Conservation (phyloP, 495 filamentous ascomycete genomes). For the Penicillium macrosclerotiorum region DNA sequence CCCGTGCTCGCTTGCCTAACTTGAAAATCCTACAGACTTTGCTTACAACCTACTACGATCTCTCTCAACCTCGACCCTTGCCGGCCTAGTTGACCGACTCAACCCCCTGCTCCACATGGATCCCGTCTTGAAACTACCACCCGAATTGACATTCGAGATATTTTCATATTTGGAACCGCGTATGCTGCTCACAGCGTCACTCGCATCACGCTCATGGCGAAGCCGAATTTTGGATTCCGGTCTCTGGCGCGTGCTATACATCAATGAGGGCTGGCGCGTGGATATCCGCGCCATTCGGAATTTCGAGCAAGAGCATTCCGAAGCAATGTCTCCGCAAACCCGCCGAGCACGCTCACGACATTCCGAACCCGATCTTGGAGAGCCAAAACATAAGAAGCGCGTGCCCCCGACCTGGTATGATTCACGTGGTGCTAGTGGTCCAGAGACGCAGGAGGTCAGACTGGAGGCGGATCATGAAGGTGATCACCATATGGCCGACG, state of each 20-base stretch:
- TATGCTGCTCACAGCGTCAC: slow-evolving; percentile 73
- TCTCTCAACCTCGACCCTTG: slow-evolving; percentile 71
- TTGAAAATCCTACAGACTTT: slow-evolving; percentile 42
- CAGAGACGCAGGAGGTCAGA: slow-evolving; percentile 1
- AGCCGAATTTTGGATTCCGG: slow-evolving; percentile 75
- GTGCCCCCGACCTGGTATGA: slow-evolving; percentile 43
- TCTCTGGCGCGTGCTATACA: slow-evolving; percentile 81
- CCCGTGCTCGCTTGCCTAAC: slow-evolving; percentile 9
- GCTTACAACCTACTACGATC: slow-evolving; percentile 61
- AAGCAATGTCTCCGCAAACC: slow-evolving; percentile 38
- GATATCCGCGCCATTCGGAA: slow-evolving; percentile 60
- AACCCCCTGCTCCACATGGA: slow-evolving; percentile 86
- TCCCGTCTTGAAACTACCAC: slow-evolving; percentile 78
- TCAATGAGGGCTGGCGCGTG: slow-evolving; percentile 79
- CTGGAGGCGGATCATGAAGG: slow-evolving; percentile 47
- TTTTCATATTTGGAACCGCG: slow-evolving; percentile 78
- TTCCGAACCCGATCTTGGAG: slow-evolving; percentile 44
- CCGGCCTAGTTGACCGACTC: slow-evolving; percentile 72
- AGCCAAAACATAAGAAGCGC: slow-evolving; percentile 53
- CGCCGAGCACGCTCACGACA: slow-evolving; percentile 45
- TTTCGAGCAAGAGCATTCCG: slow-evolving; percentile 62
- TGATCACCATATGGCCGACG: slow-evolving; percentile 49
- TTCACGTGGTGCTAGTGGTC: slow-evolving; percentile 24
- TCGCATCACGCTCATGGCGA: slow-evolving; percentile 79
- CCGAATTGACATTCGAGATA: slow-evolving; percentile 84